Percentiles rank a stretch among this genome's conserved stretches.
Evolutionary conservation across 352 stramenopile genomes (phyloP).

Genomic region (Pilasporangium apinafurcum): DNA sequence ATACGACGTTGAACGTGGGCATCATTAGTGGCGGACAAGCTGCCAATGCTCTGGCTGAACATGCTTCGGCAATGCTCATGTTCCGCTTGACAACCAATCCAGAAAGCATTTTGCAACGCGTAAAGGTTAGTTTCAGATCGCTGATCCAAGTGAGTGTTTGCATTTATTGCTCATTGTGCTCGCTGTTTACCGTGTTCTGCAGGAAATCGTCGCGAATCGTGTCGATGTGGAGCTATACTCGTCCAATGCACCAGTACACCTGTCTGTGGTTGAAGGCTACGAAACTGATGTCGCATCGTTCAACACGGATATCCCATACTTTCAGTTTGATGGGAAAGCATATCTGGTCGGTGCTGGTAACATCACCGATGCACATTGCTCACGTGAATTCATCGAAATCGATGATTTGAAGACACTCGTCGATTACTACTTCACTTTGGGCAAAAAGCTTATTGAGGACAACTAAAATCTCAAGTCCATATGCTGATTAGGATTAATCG

Average conservation of each 20-base stretch:
- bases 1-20: constrained; percentile 82
- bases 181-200: not conserved
- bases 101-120: constrained; percentile 56
- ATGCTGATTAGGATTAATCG: no score
- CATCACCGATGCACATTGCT: constrained; percentile 72
- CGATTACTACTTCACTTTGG: constrained; percentile 65
- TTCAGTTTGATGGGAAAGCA: constrained; percentile 73
- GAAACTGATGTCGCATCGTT: constrained; percentile 81
- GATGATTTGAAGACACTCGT: constrained; percentile 51
- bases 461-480: constrained; percentile 24
- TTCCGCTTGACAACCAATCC: constrained; percentile 78
- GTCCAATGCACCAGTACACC: constrained; percentile 70
- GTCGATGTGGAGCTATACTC: constrained; percentile 79
- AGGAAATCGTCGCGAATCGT: constrained; percentile 54
- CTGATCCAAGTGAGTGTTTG: not conserved
- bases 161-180: not conserved
- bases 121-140: constrained; percentile 47
- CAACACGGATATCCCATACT: constrained; percentile 89
- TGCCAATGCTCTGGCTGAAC: constrained; percentile 75
- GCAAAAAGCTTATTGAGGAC: constrained; percentile 57
- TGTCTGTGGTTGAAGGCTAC: constrained; percentile 81
- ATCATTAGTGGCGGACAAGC: constrained; percentile 76
- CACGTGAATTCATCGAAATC: constrained; percentile 68
- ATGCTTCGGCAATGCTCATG: constrained; percentile 85
- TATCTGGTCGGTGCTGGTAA: constrained; percentile 70